phyloP scores from a whole-genome alignment of 805 yeast genomes.

The Ogataea corticis region DNA sequence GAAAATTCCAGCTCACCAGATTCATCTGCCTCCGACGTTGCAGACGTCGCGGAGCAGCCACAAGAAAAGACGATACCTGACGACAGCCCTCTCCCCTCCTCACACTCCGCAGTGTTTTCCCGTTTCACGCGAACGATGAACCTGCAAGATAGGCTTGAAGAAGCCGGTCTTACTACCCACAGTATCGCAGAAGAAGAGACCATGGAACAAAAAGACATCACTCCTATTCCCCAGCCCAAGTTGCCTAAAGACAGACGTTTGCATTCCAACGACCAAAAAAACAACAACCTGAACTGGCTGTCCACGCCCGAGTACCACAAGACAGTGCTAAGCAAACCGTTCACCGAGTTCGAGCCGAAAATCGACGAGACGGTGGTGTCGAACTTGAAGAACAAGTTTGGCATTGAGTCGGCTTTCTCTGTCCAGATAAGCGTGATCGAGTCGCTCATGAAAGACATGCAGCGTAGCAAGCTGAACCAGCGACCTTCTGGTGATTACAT shows the following conservation, averaged over 20 bases:
- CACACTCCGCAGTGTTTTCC: conserved; percentile 51
- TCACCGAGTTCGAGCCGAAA: conserved; percentile 44
- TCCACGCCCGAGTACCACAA: conserved; percentile 59
- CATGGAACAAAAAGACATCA: conserved; percentile 44
- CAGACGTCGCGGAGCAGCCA: conserved; percentile 8
- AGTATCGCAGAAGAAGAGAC: conserved; percentile 29
- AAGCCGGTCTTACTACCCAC: conserved; percentile 16
- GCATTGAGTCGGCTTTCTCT: conserved; percentile 64
- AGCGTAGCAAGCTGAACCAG: conserved; percentile 44
- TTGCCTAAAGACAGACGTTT: conserved; percentile 54
- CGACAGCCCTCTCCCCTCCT: conserved; percentile 18
- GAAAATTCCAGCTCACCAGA: not conserved
- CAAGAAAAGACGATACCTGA: not conserved
- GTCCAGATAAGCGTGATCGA: conserved; percentile 72
- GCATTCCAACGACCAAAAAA: conserved; percentile 32
- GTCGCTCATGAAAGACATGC: conserved; percentile 44
- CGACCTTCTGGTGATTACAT: conserved; percentile 70
- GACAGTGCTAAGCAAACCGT: conserved; percentile 48
- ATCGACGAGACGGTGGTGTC: conserved; percentile 43
- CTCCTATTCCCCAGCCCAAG: conserved; percentile 85
- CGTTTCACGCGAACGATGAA: conserved; percentile 49
- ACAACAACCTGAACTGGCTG: conserved; percentile 60
- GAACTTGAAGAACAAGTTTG: conserved; percentile 46
- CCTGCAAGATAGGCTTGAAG: conserved; percentile 22
- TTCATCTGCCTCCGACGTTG: conserved; percentile 4